Evolutionary conservation across 352 stramenopile species (phyloP).

Genomic region (Globisporangium echinulatum): DNA sequence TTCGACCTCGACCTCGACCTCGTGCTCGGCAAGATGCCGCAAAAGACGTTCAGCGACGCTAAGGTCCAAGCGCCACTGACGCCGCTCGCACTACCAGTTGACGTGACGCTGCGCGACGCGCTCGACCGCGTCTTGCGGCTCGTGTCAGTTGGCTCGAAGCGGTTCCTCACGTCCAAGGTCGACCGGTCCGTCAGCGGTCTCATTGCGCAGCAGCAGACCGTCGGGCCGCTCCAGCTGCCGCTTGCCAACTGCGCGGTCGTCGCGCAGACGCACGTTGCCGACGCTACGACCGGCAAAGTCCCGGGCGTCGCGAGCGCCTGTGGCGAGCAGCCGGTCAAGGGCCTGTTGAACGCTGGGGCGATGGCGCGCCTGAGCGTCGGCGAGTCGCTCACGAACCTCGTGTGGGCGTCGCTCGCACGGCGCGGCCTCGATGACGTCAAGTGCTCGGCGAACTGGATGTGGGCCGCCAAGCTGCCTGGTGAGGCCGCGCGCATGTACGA

Average conservation of each 20-base stretch:
- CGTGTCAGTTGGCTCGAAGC: conserved; percentile 96
- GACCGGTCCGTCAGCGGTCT: conserved; percentile 97
- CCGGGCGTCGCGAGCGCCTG: conserved; percentile 95
- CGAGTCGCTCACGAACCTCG: conserved; percentile 98
- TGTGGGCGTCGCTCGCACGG: conserved; percentile 91
- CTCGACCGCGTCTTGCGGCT: conserved; percentile 94
- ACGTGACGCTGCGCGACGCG: conserved; percentile 85
- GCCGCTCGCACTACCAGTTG: conserved; percentile 77
- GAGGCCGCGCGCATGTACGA: conserved; percentile 99
- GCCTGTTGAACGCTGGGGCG: conserved; percentile 90
- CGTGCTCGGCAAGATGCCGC: conserved; percentile 98
- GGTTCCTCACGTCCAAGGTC: conserved; percentile 96
- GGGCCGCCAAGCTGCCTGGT: conserved; percentile 97
- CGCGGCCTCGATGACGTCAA: conserved; percentile 96
- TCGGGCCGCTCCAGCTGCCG: conserved; percentile 95
- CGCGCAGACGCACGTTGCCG: conserved; percentile 92
- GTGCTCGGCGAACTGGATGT: conserved; percentile 99
- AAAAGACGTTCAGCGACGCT: conserved; percentile 96
- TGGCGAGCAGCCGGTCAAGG: conserved; percentile 97
- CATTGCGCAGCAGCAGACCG: conserved; percentile 98
- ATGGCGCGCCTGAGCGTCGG: conserved; percentile 97
- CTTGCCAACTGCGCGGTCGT: conserved; percentile 97
- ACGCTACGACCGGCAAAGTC: conserved; percentile 61
- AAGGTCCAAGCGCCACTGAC: conserved; percentile 49
- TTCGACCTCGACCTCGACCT: conserved; percentile 97